A percentile compares a stretch with the other conserved stretches of the same genome.
phyloP scores from a whole-genome alignment of 1,284 basidiomycete species.

The Cystobasidium sp. region DNA sequence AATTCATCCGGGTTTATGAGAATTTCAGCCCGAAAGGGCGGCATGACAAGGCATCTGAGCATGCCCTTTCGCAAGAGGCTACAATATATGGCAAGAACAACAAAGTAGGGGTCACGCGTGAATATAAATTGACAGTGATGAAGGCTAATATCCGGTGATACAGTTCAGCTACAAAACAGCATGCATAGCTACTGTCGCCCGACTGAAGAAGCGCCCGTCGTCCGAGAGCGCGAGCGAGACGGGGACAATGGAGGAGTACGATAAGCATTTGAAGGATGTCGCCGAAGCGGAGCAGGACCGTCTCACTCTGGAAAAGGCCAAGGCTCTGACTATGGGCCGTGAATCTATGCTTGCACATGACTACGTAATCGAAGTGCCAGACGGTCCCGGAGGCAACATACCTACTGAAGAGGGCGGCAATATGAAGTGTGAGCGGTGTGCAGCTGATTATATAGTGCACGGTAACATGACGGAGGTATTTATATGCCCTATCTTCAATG shows the following conservation, averaged over 20 bases:
- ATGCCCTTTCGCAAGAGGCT: constrained; percentile 41
- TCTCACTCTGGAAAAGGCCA: constrained; percentile 40
- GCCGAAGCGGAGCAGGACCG: constrained; percentile 43
- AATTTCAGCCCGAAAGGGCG: constrained; percentile 13
- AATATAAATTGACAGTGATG: constrained; percentile 67
- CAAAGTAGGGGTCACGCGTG: constrained; percentile 58
- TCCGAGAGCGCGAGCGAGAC: constrained; percentile 75
- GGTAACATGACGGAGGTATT: constrained; percentile 58
- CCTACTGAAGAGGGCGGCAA: constrained; percentile 69
- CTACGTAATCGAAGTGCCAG: constrained; percentile 72
- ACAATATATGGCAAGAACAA: constrained; percentile 47
- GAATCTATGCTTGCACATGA: constrained; percentile 67
- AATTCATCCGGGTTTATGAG: constrained; percentile 29
- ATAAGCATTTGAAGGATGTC: constrained; percentile 50
- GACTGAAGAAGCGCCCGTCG: constrained; percentile 70
- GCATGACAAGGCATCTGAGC: constrained; percentile 22
- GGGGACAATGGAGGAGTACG: constrained; percentile 75
- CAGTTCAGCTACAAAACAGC: constrained; percentile 78
- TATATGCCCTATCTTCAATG: neutral
- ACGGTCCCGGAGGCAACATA: constrained; percentile 64
- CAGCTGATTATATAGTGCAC: constrained; percentile 67
- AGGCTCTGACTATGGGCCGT: constrained; percentile 60
- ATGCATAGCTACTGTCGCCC: constrained; percentile 71
- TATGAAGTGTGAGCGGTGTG: constrained; percentile 77
- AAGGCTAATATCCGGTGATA: constrained; percentile 72